Evolutionary conservation across 2,329 filamentous ascomycete species (phyloP), one percentile per base, ranked within the genome.

Genomic region (Neopestalotiopsis sp.): DNA sequence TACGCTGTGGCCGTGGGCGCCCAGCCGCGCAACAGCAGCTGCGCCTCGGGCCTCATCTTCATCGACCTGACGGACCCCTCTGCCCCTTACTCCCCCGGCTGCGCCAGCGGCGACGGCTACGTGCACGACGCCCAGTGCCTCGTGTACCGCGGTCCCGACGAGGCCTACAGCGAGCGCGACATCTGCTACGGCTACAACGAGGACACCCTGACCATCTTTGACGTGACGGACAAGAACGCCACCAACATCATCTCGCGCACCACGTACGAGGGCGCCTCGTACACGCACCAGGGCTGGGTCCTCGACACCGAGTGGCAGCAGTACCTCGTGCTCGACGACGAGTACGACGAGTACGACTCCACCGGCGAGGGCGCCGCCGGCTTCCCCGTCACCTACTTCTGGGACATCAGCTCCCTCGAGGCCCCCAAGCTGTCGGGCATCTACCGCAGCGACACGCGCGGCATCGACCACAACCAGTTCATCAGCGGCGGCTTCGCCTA

Each of bases 131-230:
- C 85, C 3, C 85, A 87, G 72, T 86, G 84, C 68, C 74, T 87
- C 32, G 80, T 83, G 67, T 87, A 86, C 76, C 82, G 80, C 7
- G 87, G 87, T 0, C 86, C 87, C 0, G 83, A 88, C 69, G 77
- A 76, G 30, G 73, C 80, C 30, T 89, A 84, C 75, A 75, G 78
- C 3, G 85, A 83, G 30, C 80, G 78, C 1, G 85, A 89, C 67
- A 87, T 89, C 73, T 89, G 87, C 82, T 88, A 87, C 73, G 85
- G 82, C 69, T 88, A 86, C 79, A 87, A 88, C 72, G 84, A 86
- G 70, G 84, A 86, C 72, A 83, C 82, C 0, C 76, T 87, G 42
- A 87, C 85, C n/a, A 85, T 87, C 56, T 86, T 86, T 73, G 85
- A 88, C 69, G 81, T 88, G 1, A 87, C 84, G 1, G 76, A 87